Evolutionary conservation across 2,329 filamentous ascomycete species (phyloP).

Genomic region (Phialophora verrucosa): DNA sequence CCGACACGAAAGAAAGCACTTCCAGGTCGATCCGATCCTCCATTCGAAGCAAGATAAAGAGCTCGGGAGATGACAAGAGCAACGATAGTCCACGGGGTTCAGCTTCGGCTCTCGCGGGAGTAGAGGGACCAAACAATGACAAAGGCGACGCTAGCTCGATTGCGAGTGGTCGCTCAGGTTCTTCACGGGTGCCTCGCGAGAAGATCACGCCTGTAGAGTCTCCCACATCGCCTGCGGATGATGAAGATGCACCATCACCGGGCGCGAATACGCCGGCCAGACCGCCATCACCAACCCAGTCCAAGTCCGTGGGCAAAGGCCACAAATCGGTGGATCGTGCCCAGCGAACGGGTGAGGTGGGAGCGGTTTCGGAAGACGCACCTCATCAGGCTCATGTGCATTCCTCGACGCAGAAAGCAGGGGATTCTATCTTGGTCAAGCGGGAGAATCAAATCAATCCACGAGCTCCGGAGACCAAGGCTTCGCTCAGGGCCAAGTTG

Average conservation of each 20-base stretch:
- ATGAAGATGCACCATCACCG: conserved; percentile 55
- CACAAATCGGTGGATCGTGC: conserved; percentile 80
- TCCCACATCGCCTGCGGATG: conserved; percentile 40
- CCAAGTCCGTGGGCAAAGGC: conserved; percentile 72
- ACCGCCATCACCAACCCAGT: conserved; percentile 87
- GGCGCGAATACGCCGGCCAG: conserved; percentile 60
- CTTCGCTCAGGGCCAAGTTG: conserved; percentile 42
- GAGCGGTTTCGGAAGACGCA: conserved; percentile 89
- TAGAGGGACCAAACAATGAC: conserved; percentile 62
- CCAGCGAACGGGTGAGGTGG: conserved; percentile 86
- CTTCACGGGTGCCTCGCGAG: conserved; percentile 41
- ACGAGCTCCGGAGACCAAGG: conserved; percentile 55
- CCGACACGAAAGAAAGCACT: conserved; percentile 85
- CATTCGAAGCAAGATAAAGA: conserved; percentile 73
- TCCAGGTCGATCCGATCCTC: conserved; percentile 80
- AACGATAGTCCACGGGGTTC: conserved; percentile 82
- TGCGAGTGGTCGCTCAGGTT: conserved; percentile 57
- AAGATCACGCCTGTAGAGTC: conserved; percentile 38
- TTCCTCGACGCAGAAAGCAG: conserved; percentile 70
- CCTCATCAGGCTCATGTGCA: conserved; percentile 68
- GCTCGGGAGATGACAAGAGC: conserved; percentile 68
- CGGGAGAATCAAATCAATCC: conserved; percentile 74
- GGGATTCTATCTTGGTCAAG: conserved; percentile 88
- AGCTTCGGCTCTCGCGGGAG: conserved; percentile 65
- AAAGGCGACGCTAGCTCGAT: conserved; percentile 77